A percentile compares a stretch with the other conserved stretches of the same genome.
These are phyloP conservation scores for Bothriochloa decipiens DNA, from an alignment of 176 grass and related monocot species.

Conservation along the genomic window DNA sequence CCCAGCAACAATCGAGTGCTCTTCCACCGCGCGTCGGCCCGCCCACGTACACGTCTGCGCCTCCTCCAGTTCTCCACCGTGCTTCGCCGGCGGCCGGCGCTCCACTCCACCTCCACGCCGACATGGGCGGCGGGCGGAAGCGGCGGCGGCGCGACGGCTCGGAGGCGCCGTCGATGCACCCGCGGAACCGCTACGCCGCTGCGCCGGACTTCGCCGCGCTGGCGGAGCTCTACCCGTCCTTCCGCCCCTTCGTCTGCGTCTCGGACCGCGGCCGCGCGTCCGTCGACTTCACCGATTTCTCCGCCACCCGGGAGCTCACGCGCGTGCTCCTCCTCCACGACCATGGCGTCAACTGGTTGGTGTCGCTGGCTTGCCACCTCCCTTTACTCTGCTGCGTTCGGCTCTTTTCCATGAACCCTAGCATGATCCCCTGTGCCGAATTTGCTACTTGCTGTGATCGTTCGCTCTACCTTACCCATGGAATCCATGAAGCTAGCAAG, in stretches of 20 bases:
- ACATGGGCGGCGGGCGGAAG: slow-evolving; percentile 50
- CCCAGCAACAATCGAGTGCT: background rate
- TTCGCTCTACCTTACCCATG: background rate
- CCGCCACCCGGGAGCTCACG: slow-evolving; percentile 78
- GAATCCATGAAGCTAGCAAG: background rate
- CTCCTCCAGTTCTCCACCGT: background rate
- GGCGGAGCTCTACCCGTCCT: slow-evolving; percentile 82
- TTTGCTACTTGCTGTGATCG: background rate
- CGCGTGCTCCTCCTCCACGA: slow-evolving; percentile 93
- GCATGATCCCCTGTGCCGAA: background rate
- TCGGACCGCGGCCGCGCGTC: slow-evolving; percentile 47
- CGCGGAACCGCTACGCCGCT: slow-evolving; percentile 73
- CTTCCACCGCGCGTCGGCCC: background rate
- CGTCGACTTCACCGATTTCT: slow-evolving; percentile 67
- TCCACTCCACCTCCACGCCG: background rate
- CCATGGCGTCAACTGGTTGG: slow-evolving; percentile 78
- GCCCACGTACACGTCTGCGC: background rate
- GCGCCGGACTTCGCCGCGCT: slow-evolving; percentile 78
- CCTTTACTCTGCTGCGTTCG: background rate
- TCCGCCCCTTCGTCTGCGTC: slow-evolving; percentile 64
- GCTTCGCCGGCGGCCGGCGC: background rate
- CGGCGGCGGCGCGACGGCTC: slow-evolving; percentile 45
- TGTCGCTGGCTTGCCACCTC: background rate
- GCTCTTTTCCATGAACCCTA: background rate
- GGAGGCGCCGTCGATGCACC: slow-evolving; percentile 62